phyloP scores from a whole-genome alignment of 441 rosid species.

The Mallotus repandus region DNA sequence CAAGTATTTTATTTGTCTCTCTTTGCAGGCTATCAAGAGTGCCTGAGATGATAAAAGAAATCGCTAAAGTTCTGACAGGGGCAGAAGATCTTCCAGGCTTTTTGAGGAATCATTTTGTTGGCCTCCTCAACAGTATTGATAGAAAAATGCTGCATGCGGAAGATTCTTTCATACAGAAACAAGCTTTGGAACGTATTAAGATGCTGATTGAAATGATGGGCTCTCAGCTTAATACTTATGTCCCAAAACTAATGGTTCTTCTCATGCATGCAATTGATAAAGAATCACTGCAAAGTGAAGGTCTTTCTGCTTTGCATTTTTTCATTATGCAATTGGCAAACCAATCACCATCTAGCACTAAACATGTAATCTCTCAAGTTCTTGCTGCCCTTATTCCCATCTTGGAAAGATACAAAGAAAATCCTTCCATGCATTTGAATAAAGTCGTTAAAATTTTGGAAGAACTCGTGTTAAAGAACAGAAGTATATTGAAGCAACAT shows the following conservation, averaged over 20 bases:
- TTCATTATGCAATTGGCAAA: constrained; percentile 75
- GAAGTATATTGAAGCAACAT: constrained; percentile 77
- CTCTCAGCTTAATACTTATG: constrained; percentile 79
- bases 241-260: constrained; percentile 97
- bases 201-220: constrained; percentile 98
- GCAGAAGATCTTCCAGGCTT: constrained; percentile 85
- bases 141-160: constrained; percentile 94
- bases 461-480: constrained; percentile 90
- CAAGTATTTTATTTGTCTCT: constrained; percentile 20
- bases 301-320: constrained; percentile 86
- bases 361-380: constrained; percentile 90
- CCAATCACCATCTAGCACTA: constrained; percentile 85
- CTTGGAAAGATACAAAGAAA: constrained; percentile 79
- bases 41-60: constrained; percentile 80
- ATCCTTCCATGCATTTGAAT: constrained; percentile 48
- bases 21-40: constrained; percentile 73
- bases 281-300: constrained; percentile 88
- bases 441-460: constrained; percentile 86
- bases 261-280: constrained; percentile 93
- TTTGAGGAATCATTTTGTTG: constrained; percentile 96
- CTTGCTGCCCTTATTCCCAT: constrained; percentile 97
- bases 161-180: constrained; percentile 74
- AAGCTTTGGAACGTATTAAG: constrained; percentile 90
- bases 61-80: constrained; percentile 77
- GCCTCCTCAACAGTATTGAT: constrained; percentile 94